Percentiles rank a stretch among this genome's conserved stretches.
These are phyloP conservation scores for Isatis tinctoria DNA, from an alignment of 345 rosid genomes.

Conservation along the genomic window DNA sequence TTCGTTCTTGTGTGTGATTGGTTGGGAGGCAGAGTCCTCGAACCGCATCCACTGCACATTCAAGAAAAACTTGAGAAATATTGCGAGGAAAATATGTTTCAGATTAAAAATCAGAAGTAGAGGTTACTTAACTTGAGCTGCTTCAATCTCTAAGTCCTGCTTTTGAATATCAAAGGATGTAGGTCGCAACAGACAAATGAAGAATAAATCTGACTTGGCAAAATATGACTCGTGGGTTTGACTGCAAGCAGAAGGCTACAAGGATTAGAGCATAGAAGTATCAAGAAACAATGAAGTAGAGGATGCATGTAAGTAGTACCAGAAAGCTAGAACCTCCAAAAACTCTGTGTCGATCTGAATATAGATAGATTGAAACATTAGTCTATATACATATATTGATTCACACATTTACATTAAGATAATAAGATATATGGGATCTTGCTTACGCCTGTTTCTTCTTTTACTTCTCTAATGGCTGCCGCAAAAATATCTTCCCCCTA, in stretches of 20 bases:
- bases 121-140: constrained; percentile 57
- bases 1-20: constrained; percentile 44
- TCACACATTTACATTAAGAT: background rate
- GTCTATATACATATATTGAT: background rate
- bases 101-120: background rate
- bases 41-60: constrained; percentile 65
- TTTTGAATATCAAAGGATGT: constrained; percentile 57
- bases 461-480: constrained; percentile 73
- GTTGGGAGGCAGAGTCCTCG: constrained; percentile 74
- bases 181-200: constrained; percentile 68
- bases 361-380: constrained; percentile 1
- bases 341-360: constrained; percentile 70
- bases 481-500: constrained; percentile 71
- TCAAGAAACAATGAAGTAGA: background rate
- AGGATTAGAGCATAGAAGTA: background rate
- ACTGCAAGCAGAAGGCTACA: constrained; percentile 32
- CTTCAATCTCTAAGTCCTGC: constrained; percentile 79
- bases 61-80: background rate
- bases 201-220: constrained; percentile 64
- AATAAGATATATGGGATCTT: background rate
- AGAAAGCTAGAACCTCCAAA: constrained; percentile 65
- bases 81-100: background rate
- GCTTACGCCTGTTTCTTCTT: constrained; percentile 86
- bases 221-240: constrained; percentile 61
- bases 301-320: constrained; percentile 29